phyloP scores from a whole-genome alignment of 129 eudicot genomes.

The Arctium lappa region DNA sequence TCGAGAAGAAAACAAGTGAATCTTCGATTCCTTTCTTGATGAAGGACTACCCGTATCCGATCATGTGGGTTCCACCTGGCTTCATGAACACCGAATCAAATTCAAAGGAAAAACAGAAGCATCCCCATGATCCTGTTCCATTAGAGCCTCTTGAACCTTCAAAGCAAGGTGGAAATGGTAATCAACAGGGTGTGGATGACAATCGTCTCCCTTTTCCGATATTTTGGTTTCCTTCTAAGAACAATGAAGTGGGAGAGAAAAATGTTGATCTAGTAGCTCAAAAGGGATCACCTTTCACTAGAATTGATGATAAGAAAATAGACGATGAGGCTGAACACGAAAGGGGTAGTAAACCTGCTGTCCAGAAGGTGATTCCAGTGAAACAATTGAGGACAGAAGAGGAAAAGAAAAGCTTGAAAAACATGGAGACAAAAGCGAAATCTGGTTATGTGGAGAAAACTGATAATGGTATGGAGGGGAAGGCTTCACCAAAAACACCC shows the following conservation, averaged over 20 bases:
- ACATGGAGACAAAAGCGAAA: not conserved
- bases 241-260: conserved; percentile 27
- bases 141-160: conserved; percentile 16
- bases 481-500: conserved; percentile 44
- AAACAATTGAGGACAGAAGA: conserved; percentile 29
- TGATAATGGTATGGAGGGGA: conserved; percentile 1
- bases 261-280: conserved; percentile 2
- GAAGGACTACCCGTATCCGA: conserved; percentile 45
- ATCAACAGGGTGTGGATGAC: conserved; percentile 11
- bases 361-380: conserved; percentile 47
- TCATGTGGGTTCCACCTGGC: conserved; percentile 55
- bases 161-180: conserved; percentile 25
- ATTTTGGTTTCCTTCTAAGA: conserved; percentile 55
- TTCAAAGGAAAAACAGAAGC: conserved; percentile 1
- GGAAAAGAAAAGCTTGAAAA: conserved; percentile 7
- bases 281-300: not conserved
- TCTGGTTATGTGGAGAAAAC: conserved; percentile 25
- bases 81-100: conserved; percentile 16
- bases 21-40: conserved; percentile 37
- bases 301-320: conserved; percentile 3
- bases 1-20: conserved; percentile 14
- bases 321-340: conserved; percentile 12
- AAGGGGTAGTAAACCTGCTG: conserved; percentile 2
- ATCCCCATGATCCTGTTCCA: conserved; percentile 19
- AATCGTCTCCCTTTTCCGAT: conserved; percentile 37